Percentiles rank a stretch among this genome's conserved stretches.
Evolutionary conservation across 192 early-diverging fungal genomes (phyloP).

Genomic region (Coemansia furcata): DNA sequence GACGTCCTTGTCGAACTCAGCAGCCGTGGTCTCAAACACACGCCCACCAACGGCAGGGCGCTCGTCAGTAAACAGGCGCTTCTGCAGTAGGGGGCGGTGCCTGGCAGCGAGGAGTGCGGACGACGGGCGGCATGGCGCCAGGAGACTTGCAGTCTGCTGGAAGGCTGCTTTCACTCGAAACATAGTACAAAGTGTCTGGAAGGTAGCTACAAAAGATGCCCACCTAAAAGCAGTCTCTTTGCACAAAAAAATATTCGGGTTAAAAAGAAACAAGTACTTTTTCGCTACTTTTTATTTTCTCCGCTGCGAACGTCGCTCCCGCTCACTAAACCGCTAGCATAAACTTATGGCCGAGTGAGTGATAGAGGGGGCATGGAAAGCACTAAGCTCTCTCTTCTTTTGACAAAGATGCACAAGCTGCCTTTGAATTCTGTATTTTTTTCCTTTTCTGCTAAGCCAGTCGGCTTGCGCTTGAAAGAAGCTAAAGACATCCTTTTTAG

Average conservation of each 20-base stretch:
- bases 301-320: background rate
- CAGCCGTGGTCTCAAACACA: slow-evolving; percentile 55
- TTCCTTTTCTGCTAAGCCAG: no score
- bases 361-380: background rate
- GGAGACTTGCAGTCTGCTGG: background rate
- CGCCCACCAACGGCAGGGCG: background rate
- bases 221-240: background rate
- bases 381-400: background rate
- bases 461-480: no score
- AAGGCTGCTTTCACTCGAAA: background rate
- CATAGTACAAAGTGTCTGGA: background rate
- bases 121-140: background rate
- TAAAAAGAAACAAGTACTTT: background rate
- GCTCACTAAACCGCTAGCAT: background rate
- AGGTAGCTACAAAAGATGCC: background rate
- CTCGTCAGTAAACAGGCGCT: background rate
- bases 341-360: background rate
- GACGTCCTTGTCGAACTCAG: slow-evolving; percentile 61
- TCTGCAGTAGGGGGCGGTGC: background rate
- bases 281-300: background rate
- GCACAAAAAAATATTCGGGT: background rate
- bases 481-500: background rate
- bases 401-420: background rate
- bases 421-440: background rate
- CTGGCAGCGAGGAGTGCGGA: background rate